Percentiles rank a stretch among this genome's conserved stretches.
Conservation (phyloP, 2,329 filamentous ascomycete species). For the Beauveria scarabaeidicola region DNA sequence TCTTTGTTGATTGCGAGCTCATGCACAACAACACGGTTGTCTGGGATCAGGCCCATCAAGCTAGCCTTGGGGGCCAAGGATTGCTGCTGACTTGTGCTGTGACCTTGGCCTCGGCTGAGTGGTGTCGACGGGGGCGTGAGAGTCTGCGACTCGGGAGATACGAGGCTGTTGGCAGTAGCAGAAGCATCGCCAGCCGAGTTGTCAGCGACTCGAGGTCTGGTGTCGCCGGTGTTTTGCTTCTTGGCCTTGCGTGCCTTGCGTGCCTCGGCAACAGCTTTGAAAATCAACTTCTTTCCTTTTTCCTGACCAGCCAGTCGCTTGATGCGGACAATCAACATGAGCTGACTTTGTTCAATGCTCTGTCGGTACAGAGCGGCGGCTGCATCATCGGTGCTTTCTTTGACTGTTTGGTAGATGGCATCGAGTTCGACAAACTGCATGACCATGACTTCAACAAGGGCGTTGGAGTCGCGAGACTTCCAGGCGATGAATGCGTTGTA, state of each 20-base stretch:
- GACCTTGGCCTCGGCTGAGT: constrained; percentile 28
- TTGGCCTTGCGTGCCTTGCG: constrained; percentile 56
- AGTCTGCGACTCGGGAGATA: constrained; percentile 37
- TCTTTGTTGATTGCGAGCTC: constrained; percentile 74
- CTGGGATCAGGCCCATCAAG: constrained; percentile 51
- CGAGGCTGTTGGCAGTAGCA: constrained; percentile 28
- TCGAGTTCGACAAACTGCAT: constrained; percentile 78
- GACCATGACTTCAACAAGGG: constrained; percentile 77
- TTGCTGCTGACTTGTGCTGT: constrained; percentile 22
- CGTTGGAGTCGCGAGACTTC: constrained; percentile 72
- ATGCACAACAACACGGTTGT: constrained; percentile 68
- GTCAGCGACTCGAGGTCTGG: constrained; percentile 58
- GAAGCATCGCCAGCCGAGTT: constrained; percentile 30
- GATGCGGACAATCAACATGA: constrained; percentile 70
- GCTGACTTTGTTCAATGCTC: constrained; percentile 73
- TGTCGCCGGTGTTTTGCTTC: constrained; percentile 58
- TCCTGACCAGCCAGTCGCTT: constrained; percentile 67
- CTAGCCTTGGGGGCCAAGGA: constrained; percentile 24
- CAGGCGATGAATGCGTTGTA: constrained; percentile 74
- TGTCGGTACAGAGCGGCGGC: constrained; percentile 70
- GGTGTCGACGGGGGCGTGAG: constrained; percentile 47
- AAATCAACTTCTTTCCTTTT: constrained; percentile 62
- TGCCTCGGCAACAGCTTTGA: constrained; percentile 65
- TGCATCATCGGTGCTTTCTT: constrained; percentile 64
- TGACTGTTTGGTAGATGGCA: constrained; percentile 75